These are phyloP conservation scores for Alternaria brassicae DNA, from an alignment of 2,329 filamentous ascomycete genomes.

Conservation along the genomic window DNA sequence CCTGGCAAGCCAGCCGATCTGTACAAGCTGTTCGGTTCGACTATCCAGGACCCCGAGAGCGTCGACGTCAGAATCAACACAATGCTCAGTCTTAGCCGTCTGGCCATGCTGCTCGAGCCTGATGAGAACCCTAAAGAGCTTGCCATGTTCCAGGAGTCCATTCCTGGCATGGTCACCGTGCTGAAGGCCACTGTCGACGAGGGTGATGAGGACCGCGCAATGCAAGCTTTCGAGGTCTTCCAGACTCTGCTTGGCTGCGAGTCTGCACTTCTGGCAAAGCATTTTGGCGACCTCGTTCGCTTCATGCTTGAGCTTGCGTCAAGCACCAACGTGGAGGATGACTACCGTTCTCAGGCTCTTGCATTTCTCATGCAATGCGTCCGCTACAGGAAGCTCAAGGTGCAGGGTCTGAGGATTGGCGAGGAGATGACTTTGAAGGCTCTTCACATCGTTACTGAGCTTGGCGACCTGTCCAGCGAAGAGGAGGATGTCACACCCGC, in stretches of 20 bases:
- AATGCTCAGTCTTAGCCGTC: conserved; percentile 84
- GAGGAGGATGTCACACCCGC: conserved; percentile 88
- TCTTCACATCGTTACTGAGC: conserved; percentile 87
- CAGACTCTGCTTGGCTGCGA: conserved; percentile 93
- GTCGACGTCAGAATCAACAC: conserved; percentile 94
- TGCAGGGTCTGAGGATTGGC: conserved; percentile 87
- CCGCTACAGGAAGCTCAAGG: conserved; percentile 91
- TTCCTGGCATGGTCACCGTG: conserved; percentile 88
- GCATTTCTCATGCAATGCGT: conserved; percentile 94
- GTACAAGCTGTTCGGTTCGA: conserved; percentile 82
- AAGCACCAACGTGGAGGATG: conserved; percentile 79
- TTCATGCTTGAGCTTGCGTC: conserved; percentile 91
- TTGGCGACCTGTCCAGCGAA: conserved; percentile 73
- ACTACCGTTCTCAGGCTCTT: conserved; percentile 86
- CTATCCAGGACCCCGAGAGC: conserved; percentile 89
- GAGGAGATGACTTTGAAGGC: conserved; percentile 86
- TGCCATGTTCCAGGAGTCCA: conserved; percentile 76
- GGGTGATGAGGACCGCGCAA: conserved; percentile 84
- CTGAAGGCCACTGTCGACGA: conserved; percentile 82
- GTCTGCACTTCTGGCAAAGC: conserved; percentile 78
- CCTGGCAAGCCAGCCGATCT: conserved; percentile 80
- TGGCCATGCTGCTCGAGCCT: conserved; percentile 85
- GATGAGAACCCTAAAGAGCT: conserved; percentile 82
- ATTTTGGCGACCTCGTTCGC: conserved; percentile 87
- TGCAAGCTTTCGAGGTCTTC: conserved; percentile 95